phyloP scores from a whole-genome alignment of 106 monocot genomes.

The Vanilla planifolia region DNA sequence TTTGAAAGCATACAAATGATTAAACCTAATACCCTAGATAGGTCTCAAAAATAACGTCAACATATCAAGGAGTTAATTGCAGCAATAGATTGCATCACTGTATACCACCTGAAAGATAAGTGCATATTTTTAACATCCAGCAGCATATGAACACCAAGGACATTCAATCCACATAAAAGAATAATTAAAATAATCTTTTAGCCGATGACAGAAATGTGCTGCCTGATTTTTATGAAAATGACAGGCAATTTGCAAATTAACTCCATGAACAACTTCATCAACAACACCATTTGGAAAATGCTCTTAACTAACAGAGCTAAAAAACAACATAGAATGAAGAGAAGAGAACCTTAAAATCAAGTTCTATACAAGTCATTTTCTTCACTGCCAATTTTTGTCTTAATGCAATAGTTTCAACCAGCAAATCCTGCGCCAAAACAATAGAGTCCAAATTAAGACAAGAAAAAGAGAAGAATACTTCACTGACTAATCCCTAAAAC shows the following conservation, averaged over 20 bases:
- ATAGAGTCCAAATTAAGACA: neutral
- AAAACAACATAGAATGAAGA: neutral
- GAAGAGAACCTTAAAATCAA: slow-evolving; percentile 48
- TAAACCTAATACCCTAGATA: too few species aligned
- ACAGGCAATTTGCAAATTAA: neutral
- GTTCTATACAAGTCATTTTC: slow-evolving; percentile 63
- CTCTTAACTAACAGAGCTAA: neutral
- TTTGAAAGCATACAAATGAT: too few species aligned
- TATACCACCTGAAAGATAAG: too few species aligned
- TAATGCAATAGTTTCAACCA: slow-evolving; percentile 55
- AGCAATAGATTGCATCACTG: too few species aligned
- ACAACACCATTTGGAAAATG: neutral
- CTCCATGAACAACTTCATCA: neutral
- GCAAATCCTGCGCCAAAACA: slow-evolving; percentile 43
- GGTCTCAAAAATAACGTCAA: too few species aligned
- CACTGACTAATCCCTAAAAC: neutral
- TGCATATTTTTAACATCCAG: too few species aligned
- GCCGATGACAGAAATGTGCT: neutral
- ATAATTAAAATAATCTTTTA: neutral
- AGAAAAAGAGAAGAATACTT: neutral
- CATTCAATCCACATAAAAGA: too few species aligned
- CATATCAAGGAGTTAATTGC: too few species aligned
- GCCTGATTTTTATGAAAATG: neutral
- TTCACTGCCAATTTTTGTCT: slow-evolving; percentile 62
- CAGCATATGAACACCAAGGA: too few species aligned